Conservation (phyloP, 148 eudicot species). For the Nepenthes mirabilis region DNA sequence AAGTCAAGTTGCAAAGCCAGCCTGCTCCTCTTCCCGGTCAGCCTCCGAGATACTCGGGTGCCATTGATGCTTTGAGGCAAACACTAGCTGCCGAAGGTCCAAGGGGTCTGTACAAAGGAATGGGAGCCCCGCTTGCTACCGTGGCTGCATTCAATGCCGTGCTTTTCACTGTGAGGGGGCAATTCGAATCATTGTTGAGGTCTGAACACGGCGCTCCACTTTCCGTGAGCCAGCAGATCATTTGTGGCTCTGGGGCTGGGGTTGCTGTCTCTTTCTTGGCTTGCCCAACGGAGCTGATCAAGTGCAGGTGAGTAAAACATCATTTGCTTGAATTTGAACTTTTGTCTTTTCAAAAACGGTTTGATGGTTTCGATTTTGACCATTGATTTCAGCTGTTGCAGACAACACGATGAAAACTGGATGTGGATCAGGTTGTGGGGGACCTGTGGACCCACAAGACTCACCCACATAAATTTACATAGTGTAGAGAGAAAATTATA, state of each 20-base stretch:
- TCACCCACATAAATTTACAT: no score
- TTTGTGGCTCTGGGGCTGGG: conserved; percentile 89
- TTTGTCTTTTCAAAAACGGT: neutral
- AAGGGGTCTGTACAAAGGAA: conserved; percentile 79
- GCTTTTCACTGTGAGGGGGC: conserved; percentile 82
- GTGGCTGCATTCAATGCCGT: conserved; percentile 90
- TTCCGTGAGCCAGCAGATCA: conserved; percentile 59
- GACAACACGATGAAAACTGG: neutral
- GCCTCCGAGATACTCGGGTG: conserved; percentile 64
- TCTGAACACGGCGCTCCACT: conserved; percentile 69
- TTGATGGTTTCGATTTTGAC: neutral
- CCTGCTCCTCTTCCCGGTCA: conserved; percentile 84
- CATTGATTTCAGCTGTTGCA: neutral
- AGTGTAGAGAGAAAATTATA: no score
- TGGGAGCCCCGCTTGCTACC: conserved; percentile 99
- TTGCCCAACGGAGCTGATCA: conserved; percentile 87
- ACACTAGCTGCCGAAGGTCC: conserved; percentile 91
- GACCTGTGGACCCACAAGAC: no score
- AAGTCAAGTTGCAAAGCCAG: conserved; percentile 97
- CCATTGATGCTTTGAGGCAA: conserved; percentile 80
- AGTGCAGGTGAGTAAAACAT: conserved; percentile 57
- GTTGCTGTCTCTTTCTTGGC: conserved; percentile 77
- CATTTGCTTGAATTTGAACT: no score
- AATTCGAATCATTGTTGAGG: conserved; percentile 59
- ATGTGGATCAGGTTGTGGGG: no score